Evolutionary conservation across 768 basidiomycete species (phyloP).

Genomic region (Sporobolomyces phaffii): DNA sequence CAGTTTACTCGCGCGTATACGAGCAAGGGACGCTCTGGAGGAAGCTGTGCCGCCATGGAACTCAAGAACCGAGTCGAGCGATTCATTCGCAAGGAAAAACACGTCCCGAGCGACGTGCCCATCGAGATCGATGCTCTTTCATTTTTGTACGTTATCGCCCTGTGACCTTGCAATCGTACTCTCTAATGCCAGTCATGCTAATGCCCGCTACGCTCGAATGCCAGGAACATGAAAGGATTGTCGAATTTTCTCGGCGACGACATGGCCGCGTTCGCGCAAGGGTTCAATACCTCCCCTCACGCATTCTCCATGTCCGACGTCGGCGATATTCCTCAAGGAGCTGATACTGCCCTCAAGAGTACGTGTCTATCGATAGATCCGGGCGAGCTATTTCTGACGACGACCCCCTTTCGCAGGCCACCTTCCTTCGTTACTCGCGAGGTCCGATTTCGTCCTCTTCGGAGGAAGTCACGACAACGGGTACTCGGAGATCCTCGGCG

Average conservation of each 20-base stretch:
- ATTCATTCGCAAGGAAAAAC: not conserved
- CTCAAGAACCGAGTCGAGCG: constrained; percentile 5
- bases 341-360: not conserved
- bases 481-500: no score
- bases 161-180: not conserved
- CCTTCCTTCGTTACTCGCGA: no score
- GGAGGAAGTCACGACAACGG: no score
- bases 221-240: constrained; percentile 1
- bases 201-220: not conserved
- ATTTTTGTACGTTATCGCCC: not conserved
- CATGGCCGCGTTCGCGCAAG: constrained; percentile 1
- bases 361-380: not conserved
- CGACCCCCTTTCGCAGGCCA: no score
- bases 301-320: constrained; percentile 18
- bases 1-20: constrained; percentile 12
- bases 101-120: not conserved
- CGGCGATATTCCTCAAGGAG: constrained; percentile 9
- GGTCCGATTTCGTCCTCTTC: no score
- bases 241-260: constrained; percentile 1
- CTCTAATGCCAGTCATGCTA: not conserved
- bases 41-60: not conserved
- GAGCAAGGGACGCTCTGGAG: not conserved
- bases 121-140: not conserved
- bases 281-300: constrained; percentile 1
- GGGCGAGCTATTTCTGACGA: not conserved